Evolutionary conservation across 2,329 filamentous ascomycete genomes (phyloP), one percentile per base, ranked within the genome.

Genomic region (Fusarium continuum): DNA sequence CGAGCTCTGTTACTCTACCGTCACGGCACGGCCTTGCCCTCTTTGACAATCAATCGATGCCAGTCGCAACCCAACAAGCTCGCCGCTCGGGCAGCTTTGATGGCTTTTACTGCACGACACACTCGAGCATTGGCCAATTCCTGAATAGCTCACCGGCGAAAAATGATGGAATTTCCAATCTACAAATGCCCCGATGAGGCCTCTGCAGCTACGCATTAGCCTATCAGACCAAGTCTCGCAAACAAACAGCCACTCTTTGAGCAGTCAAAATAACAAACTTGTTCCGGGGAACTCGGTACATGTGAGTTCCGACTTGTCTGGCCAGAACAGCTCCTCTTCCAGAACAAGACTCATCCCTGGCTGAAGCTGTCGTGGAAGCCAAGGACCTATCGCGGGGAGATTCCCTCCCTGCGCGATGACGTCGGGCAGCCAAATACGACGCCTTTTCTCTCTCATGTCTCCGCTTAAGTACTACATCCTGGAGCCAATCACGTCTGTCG

Each of bases 401-500:
- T 34, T 23, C 17, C n/a, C 23, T 41, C 36, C 43, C 63, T 70
- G 69, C 59, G 39, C 58, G 39, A 71, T 71, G 69, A 71, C 69
- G 69, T 71, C 58, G 58, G 16, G 41, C 28, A 55, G 20, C 50
- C 39, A 63, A 28, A 51, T 35, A 36, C 43, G 35, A 51, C 20
- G 48, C 52, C 45, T 61, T 28, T 45, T 61, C n/a, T n/a, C n/a
- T 55, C 39, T 47, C 54, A 35, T 39, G 50, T 41, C 41, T 16
- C 52, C 65, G 34, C 60, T 46, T 5, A 26, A 55, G 26, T 23
- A 36, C 6, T 8, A 35, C 31, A 25, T 44, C 36, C 26, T 46
- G 44, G 31, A 31, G 8, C 66, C 64, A 69, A 66, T 68, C 43
- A 67, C 19, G 3, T 9, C 6, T 29, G 4, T 14, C 4, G 6